A percentile compares a stretch with the other conserved stretches of the same genome.
These are phyloP conservation scores for Ogataea sp. DNA, from an alignment of 805 yeast species.

Conservation along the genomic window DNA sequence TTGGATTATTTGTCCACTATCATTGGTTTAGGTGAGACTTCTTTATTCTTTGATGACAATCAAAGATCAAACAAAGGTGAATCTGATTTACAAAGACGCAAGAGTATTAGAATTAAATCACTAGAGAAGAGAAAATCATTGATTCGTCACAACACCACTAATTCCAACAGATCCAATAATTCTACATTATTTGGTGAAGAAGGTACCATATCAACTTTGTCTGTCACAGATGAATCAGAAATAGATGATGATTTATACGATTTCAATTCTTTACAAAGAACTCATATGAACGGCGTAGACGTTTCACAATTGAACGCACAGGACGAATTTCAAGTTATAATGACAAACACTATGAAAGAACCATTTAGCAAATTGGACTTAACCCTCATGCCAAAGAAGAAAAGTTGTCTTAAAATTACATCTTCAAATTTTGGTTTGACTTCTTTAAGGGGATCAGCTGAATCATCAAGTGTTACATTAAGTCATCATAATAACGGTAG, in stretches of 20 bases:
- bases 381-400: neutral
- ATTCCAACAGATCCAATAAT: slow-evolving; percentile 9
- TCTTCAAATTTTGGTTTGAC: no score
- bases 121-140: slow-evolving; percentile 27
- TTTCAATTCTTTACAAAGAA: slow-evolving; percentile 12
- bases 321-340: slow-evolving; percentile 10
- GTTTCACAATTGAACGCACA: neutral
- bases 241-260: neutral
- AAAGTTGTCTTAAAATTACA: neutral
- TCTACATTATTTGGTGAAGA: slow-evolving; percentile 9
- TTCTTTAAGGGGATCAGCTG: neutral
- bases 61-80: slow-evolving; percentile 10
- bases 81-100: slow-evolving; percentile 21
- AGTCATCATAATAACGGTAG: neutral
- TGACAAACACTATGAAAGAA: slow-evolving; percentile 5
- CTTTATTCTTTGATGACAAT: slow-evolving; percentile 19
- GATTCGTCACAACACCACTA: slow-evolving; percentile 20
- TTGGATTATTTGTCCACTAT: slow-evolving; percentile 30
- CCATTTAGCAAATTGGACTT: neutral
- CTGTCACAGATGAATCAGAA: neutral
- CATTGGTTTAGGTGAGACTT: slow-evolving; percentile 32
- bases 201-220: slow-evolving; percentile 9
- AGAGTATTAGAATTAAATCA: slow-evolving; percentile 28
- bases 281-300: slow-evolving; percentile 3
- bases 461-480: neutral